Evolutionary conservation across 1,139 yeast genomes (phyloP).

Genomic region (Magnusiomyces paraingens): DNA sequence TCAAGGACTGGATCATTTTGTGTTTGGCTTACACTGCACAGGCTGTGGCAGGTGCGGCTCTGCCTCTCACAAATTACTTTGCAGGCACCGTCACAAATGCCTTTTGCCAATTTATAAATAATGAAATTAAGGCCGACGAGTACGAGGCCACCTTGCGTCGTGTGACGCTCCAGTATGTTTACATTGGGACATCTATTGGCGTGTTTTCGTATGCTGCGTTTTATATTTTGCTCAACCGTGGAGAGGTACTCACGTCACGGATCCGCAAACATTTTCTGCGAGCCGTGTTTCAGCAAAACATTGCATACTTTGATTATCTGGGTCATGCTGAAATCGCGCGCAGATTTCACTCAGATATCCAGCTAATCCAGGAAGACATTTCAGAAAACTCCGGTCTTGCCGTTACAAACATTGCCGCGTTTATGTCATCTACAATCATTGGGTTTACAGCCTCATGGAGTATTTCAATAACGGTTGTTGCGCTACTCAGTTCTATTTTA

Average conservation of each 20-base stretch:
- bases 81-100: slow-evolving; percentile 36
- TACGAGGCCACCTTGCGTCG: slow-evolving; percentile 32
- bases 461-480: slow-evolving; percentile 35
- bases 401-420: slow-evolving; percentile 34
- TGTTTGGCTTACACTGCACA: slow-evolving; percentile 31
- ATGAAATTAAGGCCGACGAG: slow-evolving; percentile 23
- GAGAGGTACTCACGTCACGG: slow-evolving; percentile 39
- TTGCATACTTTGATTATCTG: slow-evolving; percentile 40
- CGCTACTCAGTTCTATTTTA: slow-evolving; percentile 32
- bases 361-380: slow-evolving; percentile 40
- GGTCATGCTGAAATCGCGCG: slow-evolving; percentile 42
- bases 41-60: slow-evolving; percentile 35
- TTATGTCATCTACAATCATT: slow-evolving; percentile 37
- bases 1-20: slow-evolving; percentile 26
- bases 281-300: slow-evolving; percentile 38
- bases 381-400: slow-evolving; percentile 41
- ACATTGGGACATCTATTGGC: slow-evolving; percentile 36
- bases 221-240: slow-evolving; percentile 35
- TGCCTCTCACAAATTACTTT: slow-evolving; percentile 37
- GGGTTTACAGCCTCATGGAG: slow-evolving; percentile 38
- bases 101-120: slow-evolving; percentile 32
- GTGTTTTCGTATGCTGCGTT: slow-evolving; percentile 32
- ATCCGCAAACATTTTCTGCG: slow-evolving; percentile 36
- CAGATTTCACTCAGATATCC: slow-evolving; percentile 39
- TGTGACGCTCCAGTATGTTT: slow-evolving; percentile 34